Conservation (phyloP, 1,139 yeast genomes). For the Wickerhamiella infanticola region DNA sequence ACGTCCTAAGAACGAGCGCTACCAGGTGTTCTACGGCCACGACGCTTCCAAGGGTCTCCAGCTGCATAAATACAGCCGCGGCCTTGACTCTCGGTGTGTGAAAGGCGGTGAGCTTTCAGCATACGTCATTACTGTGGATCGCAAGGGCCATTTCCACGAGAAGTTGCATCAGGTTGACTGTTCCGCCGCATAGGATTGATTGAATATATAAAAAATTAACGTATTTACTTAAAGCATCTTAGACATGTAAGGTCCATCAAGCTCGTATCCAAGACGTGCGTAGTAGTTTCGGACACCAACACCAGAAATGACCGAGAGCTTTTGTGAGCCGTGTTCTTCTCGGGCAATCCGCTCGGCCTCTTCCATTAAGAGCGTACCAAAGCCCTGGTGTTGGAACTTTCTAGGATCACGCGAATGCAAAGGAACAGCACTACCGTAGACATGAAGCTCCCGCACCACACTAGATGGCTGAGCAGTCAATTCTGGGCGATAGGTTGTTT, state of each 20-base stretch:
- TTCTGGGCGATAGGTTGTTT: slow-evolving; percentile 82
- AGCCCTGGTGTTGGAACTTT: slow-evolving; percentile 98
- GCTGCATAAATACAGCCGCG: slow-evolving; percentile 49
- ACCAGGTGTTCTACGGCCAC: slow-evolving; percentile 71
- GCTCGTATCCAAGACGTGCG: slow-evolving; percentile 73
- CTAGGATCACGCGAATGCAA: slow-evolving; percentile 95
- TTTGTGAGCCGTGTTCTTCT: slow-evolving; percentile 86
- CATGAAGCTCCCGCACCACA: slow-evolving; percentile 89
- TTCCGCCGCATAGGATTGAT: neutral
- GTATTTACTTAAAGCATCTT: slow-evolving; percentile 27
- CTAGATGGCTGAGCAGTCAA: slow-evolving; percentile 75
- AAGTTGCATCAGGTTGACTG: slow-evolving; percentile 23
- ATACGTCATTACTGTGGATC: slow-evolving; percentile 30
- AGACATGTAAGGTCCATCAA: slow-evolving; percentile 97
- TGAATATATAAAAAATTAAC: neutral
- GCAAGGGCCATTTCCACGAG: slow-evolving; percentile 20
- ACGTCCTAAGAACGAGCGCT: slow-evolving; percentile 23
- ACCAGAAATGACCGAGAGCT: slow-evolving; percentile 89
- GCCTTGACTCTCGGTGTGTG: slow-evolving; percentile 73
- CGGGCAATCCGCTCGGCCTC: slow-evolving; percentile 93
- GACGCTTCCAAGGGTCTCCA: slow-evolving; percentile 70
- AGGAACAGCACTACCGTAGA: slow-evolving; percentile 95
- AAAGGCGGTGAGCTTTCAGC: slow-evolving; percentile 61
- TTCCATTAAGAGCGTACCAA: slow-evolving; percentile 93
- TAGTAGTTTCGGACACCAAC: slow-evolving; percentile 96